Conservation (phyloP, 495 filamentous ascomycete species). For the Chaetomium tenue region DNA sequence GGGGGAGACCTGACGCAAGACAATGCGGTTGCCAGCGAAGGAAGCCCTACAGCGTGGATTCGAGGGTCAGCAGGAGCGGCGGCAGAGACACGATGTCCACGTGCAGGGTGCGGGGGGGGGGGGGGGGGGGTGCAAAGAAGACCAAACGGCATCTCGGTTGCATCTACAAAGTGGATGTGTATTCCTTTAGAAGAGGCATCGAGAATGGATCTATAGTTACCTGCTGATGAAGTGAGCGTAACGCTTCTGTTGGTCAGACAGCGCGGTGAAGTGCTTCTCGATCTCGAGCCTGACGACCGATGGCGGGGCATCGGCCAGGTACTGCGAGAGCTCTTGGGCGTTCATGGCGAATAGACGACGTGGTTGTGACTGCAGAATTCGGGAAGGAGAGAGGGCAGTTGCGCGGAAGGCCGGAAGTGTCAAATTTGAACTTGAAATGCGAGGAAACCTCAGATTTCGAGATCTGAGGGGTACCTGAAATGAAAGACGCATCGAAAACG, state of each 20-base stretch:
- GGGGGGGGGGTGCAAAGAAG: neutral
- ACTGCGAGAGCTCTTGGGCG: conserved; percentile 60
- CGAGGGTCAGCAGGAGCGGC: conserved; percentile 4
- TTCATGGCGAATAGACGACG: conserved; percentile 43
- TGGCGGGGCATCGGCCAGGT: conserved; percentile 86
- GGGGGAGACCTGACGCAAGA: conserved; percentile 82
- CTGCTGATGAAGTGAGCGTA: conserved; percentile 92
- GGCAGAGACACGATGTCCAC: neutral
- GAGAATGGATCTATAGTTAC: conserved; percentile 44
- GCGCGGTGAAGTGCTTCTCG: conserved; percentile 81
- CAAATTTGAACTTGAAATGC: neutral
- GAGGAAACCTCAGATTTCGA: conserved; percentile 18
- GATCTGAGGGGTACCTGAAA: conserved; percentile 24
- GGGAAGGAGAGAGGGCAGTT: conserved; percentile 9
- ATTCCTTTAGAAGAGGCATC: too few relatives aligned
- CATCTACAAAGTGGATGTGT: neutral
- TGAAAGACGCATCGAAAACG: conserved; percentile 28
- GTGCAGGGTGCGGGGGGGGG: neutral
- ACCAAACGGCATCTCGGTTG: neutral
- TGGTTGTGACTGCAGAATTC: conserved; percentile 9
- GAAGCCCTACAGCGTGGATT: conserved; percentile 60
- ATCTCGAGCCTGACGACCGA: conserved; percentile 81
- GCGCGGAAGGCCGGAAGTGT: conserved; percentile 7
- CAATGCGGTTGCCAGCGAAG: conserved; percentile 79
- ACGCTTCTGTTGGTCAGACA: conserved; percentile 73